Evolutionary conservation across 495 filamentous ascomycete species (phyloP), one percentile per base, ranked within the genome.

Genomic region (Xeromyces bisporus): DNA sequence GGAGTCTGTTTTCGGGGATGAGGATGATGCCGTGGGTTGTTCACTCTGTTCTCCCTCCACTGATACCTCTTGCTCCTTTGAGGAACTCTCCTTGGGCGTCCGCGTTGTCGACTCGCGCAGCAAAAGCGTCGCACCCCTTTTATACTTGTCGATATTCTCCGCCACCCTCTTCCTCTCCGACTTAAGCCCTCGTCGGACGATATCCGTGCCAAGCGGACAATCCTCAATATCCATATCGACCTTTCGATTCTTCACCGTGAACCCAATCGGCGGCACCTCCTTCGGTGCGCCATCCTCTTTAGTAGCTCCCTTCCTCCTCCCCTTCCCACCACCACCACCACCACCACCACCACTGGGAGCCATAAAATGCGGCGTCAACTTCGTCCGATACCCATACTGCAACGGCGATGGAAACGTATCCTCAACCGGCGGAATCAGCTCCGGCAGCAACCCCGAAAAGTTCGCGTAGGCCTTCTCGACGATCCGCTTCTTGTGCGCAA

Each of bases 301-400:
- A 53, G 42, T 14, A 45, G 41, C 34, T 32, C 40, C 29, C 30
- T 49, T 46, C 17, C 49, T 50, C 17, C 48, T 64, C 40, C 48
- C 46, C 44, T 51, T 63, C 7, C 44, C 55, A 11, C 47, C 50
- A 11, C 52, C 57, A 9, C 58, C n/a, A n/a, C n/a, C n/a, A 11
- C 54, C 57, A 7, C 44, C 55, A 11, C 47, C 50, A 11, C 52
- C 57, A 9, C 58, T 51, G 2, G 81, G 80, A 0, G 66, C 75
- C 44, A 89, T 75, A 40, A 94, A 97, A 52, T 97, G 89, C 1
- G 89, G 89, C 3, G 89, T 96, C 21, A 97, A 64, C 50, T 97
- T 97, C 8, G 89, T 97, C 21, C 89, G 75, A 55, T 97, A 97
- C 30, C 75, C 74, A 56, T 92, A 96, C 50, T 92, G 71, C 38